Evolutionary conservation across 2,329 filamentous ascomycete genomes (phyloP), one percentile per base, ranked within the genome.

Genomic region (Fusarium robinianum): DNA sequence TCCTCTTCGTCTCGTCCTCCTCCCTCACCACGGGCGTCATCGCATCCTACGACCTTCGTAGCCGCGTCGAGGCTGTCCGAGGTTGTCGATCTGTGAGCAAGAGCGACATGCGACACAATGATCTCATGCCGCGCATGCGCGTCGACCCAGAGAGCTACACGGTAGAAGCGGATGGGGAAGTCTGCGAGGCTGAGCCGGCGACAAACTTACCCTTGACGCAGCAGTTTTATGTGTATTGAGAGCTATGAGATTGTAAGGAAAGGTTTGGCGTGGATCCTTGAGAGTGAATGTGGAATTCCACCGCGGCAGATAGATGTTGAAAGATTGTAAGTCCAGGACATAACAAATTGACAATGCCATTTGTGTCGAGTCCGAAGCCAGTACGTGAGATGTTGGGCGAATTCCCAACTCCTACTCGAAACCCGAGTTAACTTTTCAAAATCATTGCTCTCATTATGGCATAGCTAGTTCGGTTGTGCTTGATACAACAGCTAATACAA

Each of bases 121-220:
- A 90, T 62, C 70, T 71, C 41, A 90, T 83, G 81, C 92, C 92
- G 10, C 82, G 78, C 71, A 96, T 97, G 88, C 83, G 76, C 60
- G 91, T 97, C 48, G 91, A 97, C 67, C 88, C 92, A 5, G 92
- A 97, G 77, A 84, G 80, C 62, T 97, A 96, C 72, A 80, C 76
- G 11, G 91, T 96, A 17, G 84, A 92, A 72, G 91, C 91, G 2
- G 90, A 96, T 69, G 90, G 88, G 0, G 69, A 80, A 67, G 72
- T 84, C 23, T 91, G 87, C 63, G 78, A 73, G 27, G 89, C 89
- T 0, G 88, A 86, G 67, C 88, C 90, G 4, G 81, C 87, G 15
- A 75, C 76, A 17, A 76, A 64, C 37, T 67, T 96, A 68, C 90
- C 90, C 6, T 73, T 96, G 64, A 83, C 86, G 46, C 90, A 95